phyloP scores from a whole-genome alignment of 768 basidiomycete species.

The Tylopilus cervinicoccineus region DNA sequence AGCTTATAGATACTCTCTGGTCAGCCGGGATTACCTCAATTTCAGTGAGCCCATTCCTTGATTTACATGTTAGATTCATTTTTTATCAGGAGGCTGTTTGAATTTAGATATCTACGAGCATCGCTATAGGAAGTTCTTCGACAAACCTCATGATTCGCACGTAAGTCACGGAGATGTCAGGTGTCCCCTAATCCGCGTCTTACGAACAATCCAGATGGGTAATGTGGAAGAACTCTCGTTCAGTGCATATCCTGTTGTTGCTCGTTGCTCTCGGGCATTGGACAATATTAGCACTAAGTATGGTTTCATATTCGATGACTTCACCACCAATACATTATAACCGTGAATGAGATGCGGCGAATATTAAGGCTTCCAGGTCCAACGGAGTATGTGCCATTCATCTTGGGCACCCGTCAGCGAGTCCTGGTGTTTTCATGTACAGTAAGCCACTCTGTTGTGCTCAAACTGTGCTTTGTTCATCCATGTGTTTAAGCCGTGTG shows the following conservation, averaged over 20 bases:
- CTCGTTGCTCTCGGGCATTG: slow-evolving; percentile 25
- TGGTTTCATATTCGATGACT: not conserved
- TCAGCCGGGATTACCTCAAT: not conserved
- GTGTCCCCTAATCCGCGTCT: not conserved
- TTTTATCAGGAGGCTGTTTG: not conserved
- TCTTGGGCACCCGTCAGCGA: not conserved
- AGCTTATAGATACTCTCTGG: slow-evolving; percentile 2
- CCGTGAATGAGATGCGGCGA: slow-evolving; percentile 5
- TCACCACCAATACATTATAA: not conserved
- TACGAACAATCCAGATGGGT: slow-evolving; percentile 17
- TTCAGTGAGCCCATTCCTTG: slow-evolving; percentile 4
- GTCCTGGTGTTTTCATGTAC: slow-evolving; percentile 9
- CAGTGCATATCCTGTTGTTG: slow-evolving; percentile 12
- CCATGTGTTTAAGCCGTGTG: slow-evolving; percentile 8
- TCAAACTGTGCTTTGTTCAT: not conserved
- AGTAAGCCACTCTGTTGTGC: slow-evolving; percentile 7
- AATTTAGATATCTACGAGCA: slow-evolving; percentile 3
- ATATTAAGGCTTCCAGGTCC: not conserved
- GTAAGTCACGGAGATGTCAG: slow-evolving; percentile 8
- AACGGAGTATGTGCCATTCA: slow-evolving; percentile 1
- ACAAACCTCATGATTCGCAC: slow-evolving; percentile 26
- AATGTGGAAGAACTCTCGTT: slow-evolving; percentile 19
- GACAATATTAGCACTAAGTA: slow-evolving; percentile 15
- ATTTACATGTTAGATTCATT: not conserved
- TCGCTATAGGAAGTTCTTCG: slow-evolving; percentile 16